Evolutionary conservation across 2,329 filamentous ascomycete species (phyloP), one percentile per base, ranked within the genome.

Genomic region (Colletotrichum godetiae): DNA sequence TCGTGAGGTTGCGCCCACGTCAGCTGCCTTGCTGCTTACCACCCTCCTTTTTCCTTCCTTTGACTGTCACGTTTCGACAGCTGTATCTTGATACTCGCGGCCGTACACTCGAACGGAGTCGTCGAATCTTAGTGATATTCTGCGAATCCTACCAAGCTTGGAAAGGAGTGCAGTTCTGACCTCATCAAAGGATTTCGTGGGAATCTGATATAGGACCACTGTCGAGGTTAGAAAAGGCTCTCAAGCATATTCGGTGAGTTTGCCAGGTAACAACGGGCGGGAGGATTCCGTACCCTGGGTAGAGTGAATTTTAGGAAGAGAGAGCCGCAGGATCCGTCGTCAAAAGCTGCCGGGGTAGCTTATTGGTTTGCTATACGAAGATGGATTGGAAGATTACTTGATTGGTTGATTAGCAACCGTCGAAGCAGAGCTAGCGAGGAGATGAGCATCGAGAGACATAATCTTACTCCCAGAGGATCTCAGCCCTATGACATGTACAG

Each of bases 21-120:
- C 71, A 73, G 71, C 71, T 66, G 71, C 46, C 46, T 71, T 46
- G 35, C 61, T 53, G 71, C 71, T 73, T 64, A 73, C 67, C 49
- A 60, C 60, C 71, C 67, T 19, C 42, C 27, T 29, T 4, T 29
- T 4, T 61, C 31, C 7, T 53, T 49, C 29, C 29, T 42, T 42
- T 24, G 8, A 24, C 31, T 19, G 22, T 19, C 46, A 27, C 52
- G 46, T 19, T 13, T 35, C 8, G 31, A n/a, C 31, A 37, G 35
- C 10, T 35, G 5, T 19, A 22, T 19, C 19, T 49, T 49, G 61
- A 19, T 27, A 8, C 19, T 15, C 15, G 19, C 37, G 13, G 4
- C 37, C 37, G 27, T 4, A 22, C 29, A 13, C 37, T 35, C 35
- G 15, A 29, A 61, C 2, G 19, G n/a, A 4, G 15, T 19, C 46